Evolutionary conservation across 371 early-diverging fungal genomes (phyloP).

Genomic region (Rhizopus delemar): DNA sequence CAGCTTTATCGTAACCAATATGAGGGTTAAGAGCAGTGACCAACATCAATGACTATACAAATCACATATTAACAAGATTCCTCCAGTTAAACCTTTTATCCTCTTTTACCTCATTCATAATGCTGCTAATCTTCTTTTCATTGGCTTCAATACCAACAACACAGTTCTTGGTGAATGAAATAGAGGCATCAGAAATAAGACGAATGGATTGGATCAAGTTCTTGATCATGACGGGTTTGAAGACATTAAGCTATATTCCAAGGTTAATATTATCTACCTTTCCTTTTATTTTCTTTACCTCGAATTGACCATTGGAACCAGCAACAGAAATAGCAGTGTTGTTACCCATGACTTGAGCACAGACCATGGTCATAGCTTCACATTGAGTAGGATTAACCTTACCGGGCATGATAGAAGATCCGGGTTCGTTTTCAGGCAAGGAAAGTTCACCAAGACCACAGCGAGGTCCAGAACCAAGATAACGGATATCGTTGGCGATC

Average conservation of each 20-base stretch:
- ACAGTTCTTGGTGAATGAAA: slow-evolving; percentile 83
- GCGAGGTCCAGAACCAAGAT: slow-evolving; percentile 87
- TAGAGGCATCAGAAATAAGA: slow-evolving; percentile 74
- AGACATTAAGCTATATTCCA: slow-evolving; percentile 75
- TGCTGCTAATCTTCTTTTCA: slow-evolving; percentile 67
- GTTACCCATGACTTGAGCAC: slow-evolving; percentile 90
- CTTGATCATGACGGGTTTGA: slow-evolving; percentile 89
- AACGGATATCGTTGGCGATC: slow-evolving; percentile 90
- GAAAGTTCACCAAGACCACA: slow-evolving; percentile 87
- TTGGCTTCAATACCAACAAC: slow-evolving; percentile 84
- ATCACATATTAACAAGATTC: slow-evolving; percentile 26
- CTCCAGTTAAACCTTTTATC: neutral
- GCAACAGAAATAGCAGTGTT: slow-evolving; percentile 78
- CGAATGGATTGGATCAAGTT: slow-evolving; percentile 82
- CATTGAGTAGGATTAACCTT: slow-evolving; percentile 94
- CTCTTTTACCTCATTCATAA: slow-evolving; percentile 62
- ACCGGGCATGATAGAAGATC: slow-evolving; percentile 92
- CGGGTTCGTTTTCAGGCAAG: slow-evolving; percentile 91
- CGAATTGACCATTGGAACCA: slow-evolving; percentile 89
- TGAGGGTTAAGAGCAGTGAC: slow-evolving; percentile 88
- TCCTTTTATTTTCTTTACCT: slow-evolving; percentile 33
- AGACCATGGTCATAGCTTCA: slow-evolving; percentile 93
- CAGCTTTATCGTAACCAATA: slow-evolving; percentile 85
- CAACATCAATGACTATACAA: slow-evolving; percentile 66
- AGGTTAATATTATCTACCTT: neutral